phyloP scores from a whole-genome alignment of 192 early-diverging fungal genomes.

The Neocallimastix lanati region DNA sequence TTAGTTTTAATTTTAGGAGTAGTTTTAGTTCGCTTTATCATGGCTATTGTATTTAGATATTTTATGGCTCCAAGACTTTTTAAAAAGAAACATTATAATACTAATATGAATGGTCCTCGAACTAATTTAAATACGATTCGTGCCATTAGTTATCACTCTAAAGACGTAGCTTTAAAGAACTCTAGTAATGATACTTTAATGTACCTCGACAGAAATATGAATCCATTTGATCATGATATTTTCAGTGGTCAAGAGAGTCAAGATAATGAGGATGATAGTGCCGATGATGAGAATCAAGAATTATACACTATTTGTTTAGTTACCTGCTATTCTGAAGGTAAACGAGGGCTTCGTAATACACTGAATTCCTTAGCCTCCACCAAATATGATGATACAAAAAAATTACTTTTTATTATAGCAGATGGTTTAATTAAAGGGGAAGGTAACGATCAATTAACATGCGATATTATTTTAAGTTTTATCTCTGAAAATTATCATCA shows the following conservation, averaged over 20 bases:
- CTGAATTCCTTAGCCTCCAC: constrained; percentile 66
- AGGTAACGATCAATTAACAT: constrained; percentile 52
- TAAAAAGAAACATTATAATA: neutral
- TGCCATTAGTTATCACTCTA: neutral
- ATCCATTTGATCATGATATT: neutral
- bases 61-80: neutral
- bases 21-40: neutral
- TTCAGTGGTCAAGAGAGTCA: neutral
- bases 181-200: neutral
- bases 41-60: constrained; percentile 10
- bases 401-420: constrained; percentile 68
- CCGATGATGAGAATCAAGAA: neutral
- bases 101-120: neutral
- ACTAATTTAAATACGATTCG: neutral
- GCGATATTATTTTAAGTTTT: constrained; percentile 61
- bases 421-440: constrained; percentile 80
- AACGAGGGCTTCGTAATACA: constrained; percentile 56
- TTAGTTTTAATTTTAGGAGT: constrained; percentile 26
- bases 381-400: constrained; percentile 69
- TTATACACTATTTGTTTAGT: constrained; percentile 48
- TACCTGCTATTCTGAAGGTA: constrained; percentile 81
- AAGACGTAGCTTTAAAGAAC: neutral
- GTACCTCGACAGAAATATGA: neutral
- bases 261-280: neutral
- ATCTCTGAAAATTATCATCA: constrained; percentile 6